phyloP scores from a whole-genome alignment of 257 asterid species.

The Verbascum thapsus region DNA sequence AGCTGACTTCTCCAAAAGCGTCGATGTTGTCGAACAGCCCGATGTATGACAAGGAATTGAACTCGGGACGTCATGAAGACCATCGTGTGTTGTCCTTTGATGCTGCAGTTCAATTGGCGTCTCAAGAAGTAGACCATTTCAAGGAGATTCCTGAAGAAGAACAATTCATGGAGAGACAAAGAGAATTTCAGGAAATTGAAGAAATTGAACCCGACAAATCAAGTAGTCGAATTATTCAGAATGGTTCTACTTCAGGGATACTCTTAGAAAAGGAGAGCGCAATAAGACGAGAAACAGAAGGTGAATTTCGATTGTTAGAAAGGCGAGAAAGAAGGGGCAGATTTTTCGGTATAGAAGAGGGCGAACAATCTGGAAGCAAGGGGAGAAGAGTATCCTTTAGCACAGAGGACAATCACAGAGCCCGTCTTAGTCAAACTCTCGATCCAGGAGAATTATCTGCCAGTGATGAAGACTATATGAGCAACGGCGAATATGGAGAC shows the following conservation, averaged over 20 bases:
- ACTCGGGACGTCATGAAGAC: conserved; percentile 42
- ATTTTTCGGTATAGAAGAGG: conserved; percentile 77
- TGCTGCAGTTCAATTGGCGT: conserved; percentile 73
- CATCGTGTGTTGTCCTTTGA: conserved; percentile 62
- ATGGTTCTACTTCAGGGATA: conserved; percentile 53
- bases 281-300: conserved; percentile 88
- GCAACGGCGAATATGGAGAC: conserved; percentile 67
- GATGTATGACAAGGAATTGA: conserved; percentile 49
- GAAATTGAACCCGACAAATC: conserved; percentile 46
- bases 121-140: conserved; percentile 67
- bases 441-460: conserved; percentile 65
- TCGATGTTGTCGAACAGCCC: conserved; percentile 55
- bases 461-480: conserved; percentile 71
- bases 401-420: conserved; percentile 57
- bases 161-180: conserved; percentile 37
- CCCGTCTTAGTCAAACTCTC: conserved; percentile 46
- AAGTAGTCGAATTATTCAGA: conserved; percentile 32
- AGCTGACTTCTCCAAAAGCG: conserved; percentile 55
- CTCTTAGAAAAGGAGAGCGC: conserved; percentile 73
- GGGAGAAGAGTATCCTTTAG: conserved; percentile 84
- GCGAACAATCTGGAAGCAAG: conserved; percentile 61
- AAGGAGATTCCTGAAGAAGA: conserved; percentile 56
- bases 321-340: conserved; percentile 83
- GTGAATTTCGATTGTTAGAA: conserved; percentile 79
- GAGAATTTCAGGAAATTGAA: conserved; percentile 61